Percentiles rank a stretch among this genome's conserved stretches.
Conservation (phyloP, 352 stramenopile species). For the Phytophthora fragariae region DNA sequence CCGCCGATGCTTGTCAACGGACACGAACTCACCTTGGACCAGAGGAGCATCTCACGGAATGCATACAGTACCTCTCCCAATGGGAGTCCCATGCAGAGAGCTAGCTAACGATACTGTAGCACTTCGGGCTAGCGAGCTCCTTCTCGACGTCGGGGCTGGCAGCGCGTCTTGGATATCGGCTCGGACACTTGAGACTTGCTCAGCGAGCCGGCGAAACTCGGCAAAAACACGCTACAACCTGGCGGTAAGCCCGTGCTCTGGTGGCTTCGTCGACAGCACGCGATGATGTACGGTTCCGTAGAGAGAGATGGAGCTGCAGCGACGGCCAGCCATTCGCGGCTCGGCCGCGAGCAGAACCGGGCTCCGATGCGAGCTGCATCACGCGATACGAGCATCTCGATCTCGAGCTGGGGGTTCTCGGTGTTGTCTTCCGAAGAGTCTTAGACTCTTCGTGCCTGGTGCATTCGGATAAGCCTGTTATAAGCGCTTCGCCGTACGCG, state of each 20-base stretch:
- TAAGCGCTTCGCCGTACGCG: background rate
- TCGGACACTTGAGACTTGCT: background rate
- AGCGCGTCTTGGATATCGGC: background rate
- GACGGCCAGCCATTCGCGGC: conserved; percentile 23
- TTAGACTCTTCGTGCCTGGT: no score
- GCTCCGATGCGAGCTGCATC: conserved; percentile 12
- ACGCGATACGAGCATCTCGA: background rate
- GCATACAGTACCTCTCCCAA: background rate
- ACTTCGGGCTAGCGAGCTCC: no score
- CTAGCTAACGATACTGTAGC: no score
- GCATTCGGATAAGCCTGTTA: background rate
- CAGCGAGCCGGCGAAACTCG: conserved; percentile 5
- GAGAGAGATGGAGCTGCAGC: conserved; percentile 12
- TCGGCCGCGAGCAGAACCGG: background rate
- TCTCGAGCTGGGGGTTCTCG: background rate
- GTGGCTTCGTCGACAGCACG: conserved; percentile 26
- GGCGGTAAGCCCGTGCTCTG: background rate
- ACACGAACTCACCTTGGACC: background rate
- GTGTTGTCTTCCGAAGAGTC: no score
- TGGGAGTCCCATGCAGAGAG: background rate
- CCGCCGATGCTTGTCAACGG: background rate
- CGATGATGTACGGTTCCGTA: conserved; percentile 18
- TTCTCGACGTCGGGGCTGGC: background rate
- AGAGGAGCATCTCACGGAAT: background rate
- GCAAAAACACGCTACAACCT: conserved; percentile 19